Conservation (phyloP, 2,329 filamentous ascomycete genomes). For the Aspergillus sp. region DNA sequence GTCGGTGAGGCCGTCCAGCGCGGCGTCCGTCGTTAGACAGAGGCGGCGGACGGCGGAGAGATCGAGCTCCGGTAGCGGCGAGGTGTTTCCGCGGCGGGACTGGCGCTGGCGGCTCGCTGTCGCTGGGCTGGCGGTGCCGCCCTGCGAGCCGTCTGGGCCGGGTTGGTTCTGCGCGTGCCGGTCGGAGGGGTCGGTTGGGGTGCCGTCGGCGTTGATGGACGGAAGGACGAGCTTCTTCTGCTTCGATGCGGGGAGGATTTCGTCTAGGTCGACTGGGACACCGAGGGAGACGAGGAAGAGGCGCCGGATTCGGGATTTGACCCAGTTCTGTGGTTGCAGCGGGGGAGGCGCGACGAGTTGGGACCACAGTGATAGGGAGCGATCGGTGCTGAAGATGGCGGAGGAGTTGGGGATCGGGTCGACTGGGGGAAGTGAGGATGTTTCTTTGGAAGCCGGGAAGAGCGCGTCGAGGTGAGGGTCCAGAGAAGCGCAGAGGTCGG, state of each 20-base stretch:
- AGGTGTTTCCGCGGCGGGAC: conserved; percentile 41
- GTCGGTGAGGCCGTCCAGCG: conserved; percentile 68
- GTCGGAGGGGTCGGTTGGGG: conserved; percentile 50
- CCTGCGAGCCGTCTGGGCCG: conserved; percentile 23
- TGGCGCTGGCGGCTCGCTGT: conserved; percentile 21
- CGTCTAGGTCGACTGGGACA: conserved; percentile 91
- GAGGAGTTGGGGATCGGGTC: conserved; percentile 35
- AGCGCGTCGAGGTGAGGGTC: conserved; percentile 34
- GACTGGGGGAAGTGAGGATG: conserved; percentile 24
- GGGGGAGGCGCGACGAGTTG: conserved; percentile 92
- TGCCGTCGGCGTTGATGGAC: conserved; percentile 53
- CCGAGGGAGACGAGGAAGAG: conserved; percentile 93
- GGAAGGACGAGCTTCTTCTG: conserved; percentile 96
- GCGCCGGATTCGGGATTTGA: conserved; percentile 85
- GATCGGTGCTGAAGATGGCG: conserved; percentile 69
- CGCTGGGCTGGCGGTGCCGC: conserved; percentile 13
- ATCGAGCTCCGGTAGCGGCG: conserved; percentile 66
- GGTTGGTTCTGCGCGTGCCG: conserved; percentile 25
- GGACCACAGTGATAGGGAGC: conserved; percentile 87
- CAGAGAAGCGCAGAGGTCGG: conserved; percentile 32
- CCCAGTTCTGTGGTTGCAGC: conserved; percentile 94
- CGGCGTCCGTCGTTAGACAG: conserved; percentile 76
- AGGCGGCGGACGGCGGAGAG: conserved; percentile 67
- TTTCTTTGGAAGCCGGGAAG: conserved; percentile 33
- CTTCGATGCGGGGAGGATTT: conserved; percentile 92